Base-by-base conservation (phyloP, 768 basidiomycete genomes). In the Boletus patriciae region DNA sequence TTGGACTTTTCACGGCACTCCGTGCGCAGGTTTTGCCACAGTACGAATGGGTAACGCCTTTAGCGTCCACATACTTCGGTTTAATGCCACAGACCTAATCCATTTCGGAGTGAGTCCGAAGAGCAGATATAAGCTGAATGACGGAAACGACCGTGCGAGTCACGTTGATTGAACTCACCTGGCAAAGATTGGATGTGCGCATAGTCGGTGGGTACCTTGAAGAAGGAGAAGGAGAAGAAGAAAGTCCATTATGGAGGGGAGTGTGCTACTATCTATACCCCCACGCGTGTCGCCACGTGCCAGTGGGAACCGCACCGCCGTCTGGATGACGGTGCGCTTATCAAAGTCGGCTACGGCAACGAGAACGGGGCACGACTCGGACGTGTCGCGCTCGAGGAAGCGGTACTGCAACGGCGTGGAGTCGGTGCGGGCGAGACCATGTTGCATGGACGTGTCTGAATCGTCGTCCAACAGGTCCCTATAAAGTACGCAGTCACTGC, bases 21-120 rank as follows among this genome's bases (percentile, higher is more conserved):
- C 82, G 75, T 52, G 85, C 85, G 65, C 85, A 86, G 48, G 79
- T 83, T 61, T 77, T 82, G 62, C 85, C 78, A 63, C 85, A 86
- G 66, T 81, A 87, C 33, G 80, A 77, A 62, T 86, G 83, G 59
- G 76, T 76, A 58, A 75, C 69, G 18, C 85, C 85, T 57, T 80
- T 77, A n/a, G 65, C 33, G 61, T 85, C 85, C n/a, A 83, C 69
- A 66, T 79, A 86, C 73, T 83, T 86, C 15, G 84, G 83, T 67
- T 78, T 84, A 56, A 74, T 74, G 15, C 81, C 79, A 69, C 85
- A 87, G 55, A 78, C 77, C 85, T 86, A 59, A 56, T 33, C 2
- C 52, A 50, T 58, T 38, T 48, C 62, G 54, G 52, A 25, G 25
- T 25, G 36, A 12, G 48, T 38, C 43, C 42, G 19, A 23, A 38